Conservation (phyloP, 148 eudicot species). For the Cornus florida region DNA sequence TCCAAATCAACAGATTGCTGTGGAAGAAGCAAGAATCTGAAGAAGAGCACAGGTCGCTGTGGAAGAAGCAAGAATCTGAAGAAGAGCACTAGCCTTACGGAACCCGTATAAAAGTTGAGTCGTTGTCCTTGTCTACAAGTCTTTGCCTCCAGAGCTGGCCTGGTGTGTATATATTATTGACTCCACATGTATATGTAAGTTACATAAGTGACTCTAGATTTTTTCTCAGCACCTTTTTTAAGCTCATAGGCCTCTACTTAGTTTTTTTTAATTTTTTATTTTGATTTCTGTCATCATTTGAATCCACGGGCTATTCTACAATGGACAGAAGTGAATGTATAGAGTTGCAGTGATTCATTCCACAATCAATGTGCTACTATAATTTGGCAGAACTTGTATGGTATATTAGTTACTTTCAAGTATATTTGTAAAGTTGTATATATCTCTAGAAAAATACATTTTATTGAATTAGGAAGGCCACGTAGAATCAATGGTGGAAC, state of each 20-base stretch:
- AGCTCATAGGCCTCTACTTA: not conserved
- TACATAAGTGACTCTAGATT: constrained; percentile 4
- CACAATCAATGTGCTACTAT: not conserved
- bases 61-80: constrained; percentile 48
- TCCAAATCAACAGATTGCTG: constrained; percentile 39
- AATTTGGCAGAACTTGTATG: not conserved
- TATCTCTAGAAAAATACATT: no score
- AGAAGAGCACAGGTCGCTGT: constrained; percentile 25
- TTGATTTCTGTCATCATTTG: not conserved
- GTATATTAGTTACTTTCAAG: not conserved
- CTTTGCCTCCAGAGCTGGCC: constrained; percentile 2
- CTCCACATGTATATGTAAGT: constrained; percentile 11
- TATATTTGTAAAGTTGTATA: no score
- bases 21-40: constrained; percentile 29
- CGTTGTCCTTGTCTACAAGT: not conserved
- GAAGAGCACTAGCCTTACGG: constrained; percentile 25
- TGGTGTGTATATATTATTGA: not conserved
- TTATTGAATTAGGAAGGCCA: not conserved
- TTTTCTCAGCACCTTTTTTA: not conserved
- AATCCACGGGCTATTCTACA: no score
- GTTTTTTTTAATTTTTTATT: not conserved
- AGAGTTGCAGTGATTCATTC: not conserved
- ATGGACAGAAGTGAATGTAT: not conserved
- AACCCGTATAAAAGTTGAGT: not conserved
- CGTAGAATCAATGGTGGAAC: no score